Conservation (phyloP, 345 rosid species). For the Eucalyptus dawsonii region DNA sequence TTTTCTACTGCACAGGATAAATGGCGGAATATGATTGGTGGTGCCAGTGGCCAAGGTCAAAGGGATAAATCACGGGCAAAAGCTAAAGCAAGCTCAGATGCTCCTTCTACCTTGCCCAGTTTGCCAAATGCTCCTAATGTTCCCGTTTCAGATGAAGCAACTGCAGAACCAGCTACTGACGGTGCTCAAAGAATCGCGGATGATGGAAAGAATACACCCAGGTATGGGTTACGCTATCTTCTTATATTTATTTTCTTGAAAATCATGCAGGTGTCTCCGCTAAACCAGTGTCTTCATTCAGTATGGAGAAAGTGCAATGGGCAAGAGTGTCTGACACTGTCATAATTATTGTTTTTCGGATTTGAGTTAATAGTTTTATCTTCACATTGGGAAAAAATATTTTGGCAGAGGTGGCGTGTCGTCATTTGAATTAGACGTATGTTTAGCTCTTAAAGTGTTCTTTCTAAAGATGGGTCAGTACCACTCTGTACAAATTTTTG, state of each 20-base stretch:
- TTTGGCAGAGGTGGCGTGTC: not conserved
- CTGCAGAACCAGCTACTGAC: slow-evolving; percentile 5
- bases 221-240: slow-evolving; percentile 8
- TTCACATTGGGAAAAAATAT: not conserved
- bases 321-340: not conserved
- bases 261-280: not conserved
- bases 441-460: not conserved
- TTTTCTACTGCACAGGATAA: slow-evolving; percentile 44
- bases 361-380: not conserved
- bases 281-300: not conserved
- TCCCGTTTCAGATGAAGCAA: slow-evolving; percentile 1
- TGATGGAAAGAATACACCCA: slow-evolving; percentile 18
- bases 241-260: not conserved
- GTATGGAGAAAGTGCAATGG: not conserved
- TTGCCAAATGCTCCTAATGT: slow-evolving; percentile 2
- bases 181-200: slow-evolving; percentile 7
- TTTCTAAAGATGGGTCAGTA: not conserved
- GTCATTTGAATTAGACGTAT: not conserved
- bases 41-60: slow-evolving; percentile 35
- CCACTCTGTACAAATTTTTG: not conserved
- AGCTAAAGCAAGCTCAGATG: slow-evolving; percentile 28
- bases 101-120: not conserved
- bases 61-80: slow-evolving; percentile 51
- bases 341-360: not conserved
- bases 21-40: slow-evolving; percentile 81